Percentiles rank a stretch among this genome's conserved stretches.
phyloP scores from a whole-genome alignment of 192 early-diverging fungal species.

The Obelidium mucronatum region DNA sequence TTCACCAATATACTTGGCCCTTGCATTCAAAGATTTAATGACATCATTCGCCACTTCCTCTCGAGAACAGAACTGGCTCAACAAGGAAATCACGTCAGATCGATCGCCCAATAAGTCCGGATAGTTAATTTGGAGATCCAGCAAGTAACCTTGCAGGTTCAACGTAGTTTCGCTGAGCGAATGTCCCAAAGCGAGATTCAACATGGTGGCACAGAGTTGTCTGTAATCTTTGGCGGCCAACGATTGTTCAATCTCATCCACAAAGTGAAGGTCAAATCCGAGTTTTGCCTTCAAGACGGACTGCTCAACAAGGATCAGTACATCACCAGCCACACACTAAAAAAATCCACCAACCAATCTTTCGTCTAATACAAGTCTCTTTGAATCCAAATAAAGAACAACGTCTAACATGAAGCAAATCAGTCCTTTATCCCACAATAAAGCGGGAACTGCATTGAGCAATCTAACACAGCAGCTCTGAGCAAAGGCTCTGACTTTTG shows the following conservation, averaged over 20 bases:
- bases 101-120: slow-evolving; percentile 47
- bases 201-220: slow-evolving; percentile 42
- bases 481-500: slow-evolving; percentile 56
- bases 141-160: slow-evolving; percentile 54
- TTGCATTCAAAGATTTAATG: slow-evolving; percentile 45
- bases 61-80: slow-evolving; percentile 52
- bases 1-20: slow-evolving; percentile 57
- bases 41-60: slow-evolving; percentile 49
- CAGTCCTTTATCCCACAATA: slow-evolving; percentile 78
- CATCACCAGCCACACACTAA: background rate
- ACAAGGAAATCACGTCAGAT: slow-evolving; percentile 45
- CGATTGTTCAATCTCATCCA: slow-evolving; percentile 45
- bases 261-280: slow-evolving; percentile 40
- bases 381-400: slow-evolving; percentile 77
- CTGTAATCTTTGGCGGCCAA: slow-evolving; percentile 46
- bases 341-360: slow-evolving; percentile 37
- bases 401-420: slow-evolving; percentile 82
- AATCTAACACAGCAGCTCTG: slow-evolving; percentile 55
- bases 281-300: slow-evolving; percentile 37
- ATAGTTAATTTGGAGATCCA: slow-evolving; percentile 56
- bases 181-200: slow-evolving; percentile 40
- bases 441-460: slow-evolving; percentile 76
- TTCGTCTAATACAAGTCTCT: slow-evolving; percentile 10
- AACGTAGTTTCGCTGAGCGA: slow-evolving; percentile 55
- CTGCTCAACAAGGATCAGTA: slow-evolving; percentile 11